phyloP scores from a whole-genome alignment of 2,329 filamentous ascomycete genomes.

The Ceratocystis diversiconidia region DNA sequence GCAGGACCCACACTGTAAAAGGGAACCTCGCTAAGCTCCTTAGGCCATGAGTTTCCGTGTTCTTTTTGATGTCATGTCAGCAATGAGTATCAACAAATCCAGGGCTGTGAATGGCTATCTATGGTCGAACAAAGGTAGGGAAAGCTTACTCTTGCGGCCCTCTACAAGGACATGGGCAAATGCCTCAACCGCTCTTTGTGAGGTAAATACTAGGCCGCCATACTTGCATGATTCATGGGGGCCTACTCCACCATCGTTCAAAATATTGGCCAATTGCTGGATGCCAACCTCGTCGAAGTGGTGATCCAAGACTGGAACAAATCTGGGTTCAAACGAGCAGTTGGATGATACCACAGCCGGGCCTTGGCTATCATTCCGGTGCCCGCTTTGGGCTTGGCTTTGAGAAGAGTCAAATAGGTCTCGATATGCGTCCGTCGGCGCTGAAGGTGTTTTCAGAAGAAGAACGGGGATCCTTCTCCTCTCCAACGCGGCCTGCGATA shows the following conservation, averaged over 20 bases:
- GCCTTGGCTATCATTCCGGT: background rate
- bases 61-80: constrained; percentile 5
- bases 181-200: constrained; percentile 68
- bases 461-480: constrained; percentile 41
- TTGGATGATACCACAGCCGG: constrained; percentile 19
- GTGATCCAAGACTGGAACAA: constrained; percentile 67
- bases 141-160: constrained; percentile 9
- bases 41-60: constrained; percentile 9
- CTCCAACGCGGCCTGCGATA: background rate
- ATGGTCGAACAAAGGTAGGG: background rate
- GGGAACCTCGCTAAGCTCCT: constrained; percentile 33
- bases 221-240: constrained; percentile 30
- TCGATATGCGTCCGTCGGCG: constrained; percentile 56
- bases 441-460: constrained; percentile 64
- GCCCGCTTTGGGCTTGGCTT: constrained; percentile 19
- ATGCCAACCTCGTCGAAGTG: constrained; percentile 48
- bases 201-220: constrained; percentile 72
- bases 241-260: constrained; percentile 33
- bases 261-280: constrained; percentile 35
- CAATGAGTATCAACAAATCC: background rate
- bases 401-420: constrained; percentile 41
- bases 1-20: constrained; percentile 72
- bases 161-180: constrained; percentile 46
- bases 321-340: constrained; percentile 44
- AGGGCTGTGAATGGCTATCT: background rate